A percentile compares a stretch with the other conserved stretches of the same genome.
Conservation (phyloP, 305 asterid genomes). For the Fraxinus dipetala region DNA sequence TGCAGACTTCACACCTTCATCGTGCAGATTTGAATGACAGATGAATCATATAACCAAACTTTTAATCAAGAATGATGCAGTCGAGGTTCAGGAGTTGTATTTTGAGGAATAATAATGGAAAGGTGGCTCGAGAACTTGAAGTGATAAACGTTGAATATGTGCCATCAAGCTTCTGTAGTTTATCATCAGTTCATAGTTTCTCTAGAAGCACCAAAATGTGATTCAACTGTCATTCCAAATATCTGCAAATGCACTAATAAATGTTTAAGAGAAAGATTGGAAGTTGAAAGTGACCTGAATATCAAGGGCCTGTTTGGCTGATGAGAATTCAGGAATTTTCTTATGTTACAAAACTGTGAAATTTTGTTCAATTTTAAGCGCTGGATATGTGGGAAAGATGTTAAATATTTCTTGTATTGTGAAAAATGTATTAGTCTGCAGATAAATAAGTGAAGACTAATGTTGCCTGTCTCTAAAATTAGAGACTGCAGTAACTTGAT, state of each 20-base stretch:
- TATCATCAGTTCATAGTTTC: conserved; percentile 1
- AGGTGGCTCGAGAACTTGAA: not conserved
- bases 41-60: conserved; percentile 32
- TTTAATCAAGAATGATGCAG: not conserved
- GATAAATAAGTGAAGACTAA: not conserved
- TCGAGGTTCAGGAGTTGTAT: not conserved
- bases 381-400: not conserved
- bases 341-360: not conserved
- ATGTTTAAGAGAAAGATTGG: not conserved
- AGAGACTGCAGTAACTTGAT: not conserved
- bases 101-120: not conserved
- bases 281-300: not conserved
- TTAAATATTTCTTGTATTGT: not conserved
- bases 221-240: conserved; percentile 46
- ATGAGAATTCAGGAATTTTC: not conserved
- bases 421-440: not conserved
- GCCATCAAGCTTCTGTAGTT: not conserved
- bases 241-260: not conserved
- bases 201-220: conserved; percentile 7
- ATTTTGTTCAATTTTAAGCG: not conserved
- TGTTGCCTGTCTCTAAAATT: not conserved
- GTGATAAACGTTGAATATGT: not conserved
- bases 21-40: conserved; percentile 34
- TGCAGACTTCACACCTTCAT: not conserved
- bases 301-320: not conserved